A percentile compares a stretch with the other conserved stretches of the same genome.
phyloP scores from a whole-genome alignment of 768 basidiomycete genomes.

The Naganishia kalamii region DNA sequence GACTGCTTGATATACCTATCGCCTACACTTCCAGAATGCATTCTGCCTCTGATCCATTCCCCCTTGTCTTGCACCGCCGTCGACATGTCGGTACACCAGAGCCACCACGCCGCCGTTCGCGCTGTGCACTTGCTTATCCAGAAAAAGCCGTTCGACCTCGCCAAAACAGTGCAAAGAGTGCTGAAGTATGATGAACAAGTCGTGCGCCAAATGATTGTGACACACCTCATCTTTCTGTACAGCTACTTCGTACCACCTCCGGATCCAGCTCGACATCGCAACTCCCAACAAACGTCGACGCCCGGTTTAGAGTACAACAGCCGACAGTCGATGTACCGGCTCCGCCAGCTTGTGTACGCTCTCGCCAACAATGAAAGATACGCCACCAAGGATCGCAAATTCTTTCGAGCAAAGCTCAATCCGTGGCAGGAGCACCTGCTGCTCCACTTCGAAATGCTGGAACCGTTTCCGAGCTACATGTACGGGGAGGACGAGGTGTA shows the following conservation, averaged over 20 bases:
- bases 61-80: too few relatives aligned
- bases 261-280: not conserved
- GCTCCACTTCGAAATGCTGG: not conserved
- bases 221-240: not conserved
- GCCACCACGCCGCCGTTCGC: too few relatives aligned
- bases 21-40: too few relatives aligned
- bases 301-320: not conserved
- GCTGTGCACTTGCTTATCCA: too few relatives aligned
- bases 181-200: too few relatives aligned
- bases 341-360: not conserved
- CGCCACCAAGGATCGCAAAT: not conserved
- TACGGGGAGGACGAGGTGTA: not conserved
- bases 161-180: too few relatives aligned
- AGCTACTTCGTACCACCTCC: not conserved
- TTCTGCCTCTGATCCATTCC: too few relatives aligned
- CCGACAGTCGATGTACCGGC: not conserved
- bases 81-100: too few relatives aligned
- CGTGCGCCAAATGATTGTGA: not conserved
- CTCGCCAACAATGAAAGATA: not conserved
- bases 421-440: not conserved
- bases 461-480: not conserved
- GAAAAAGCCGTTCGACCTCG: too few relatives aligned
- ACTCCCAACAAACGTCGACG: not conserved
- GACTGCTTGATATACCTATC: too few relatives aligned
- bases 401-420: not conserved